Base-by-base conservation (phyloP, 768 basidiomycete species). In the Tylopilus plumbeoviolaceoides region DNA sequence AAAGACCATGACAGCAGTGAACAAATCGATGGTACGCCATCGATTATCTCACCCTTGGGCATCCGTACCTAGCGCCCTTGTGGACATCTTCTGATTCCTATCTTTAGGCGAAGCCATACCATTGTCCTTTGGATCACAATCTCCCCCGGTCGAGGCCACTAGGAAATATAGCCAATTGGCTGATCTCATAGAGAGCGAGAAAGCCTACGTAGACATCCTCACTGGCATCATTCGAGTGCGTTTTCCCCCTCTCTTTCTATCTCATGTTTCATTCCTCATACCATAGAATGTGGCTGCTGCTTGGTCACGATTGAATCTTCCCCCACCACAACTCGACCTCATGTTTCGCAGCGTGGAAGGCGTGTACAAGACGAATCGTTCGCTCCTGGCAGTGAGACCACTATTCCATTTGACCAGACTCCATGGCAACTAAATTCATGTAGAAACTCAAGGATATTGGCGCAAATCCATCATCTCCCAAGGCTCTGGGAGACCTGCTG, bases 361-460 rank as follows among this genome's bases (percentile, higher is more conserved):
- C 21, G 83, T 98, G 18, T 99, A 94, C 76, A 89, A 92, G 69
- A 89, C 91, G 20, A 98, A 94, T 72, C 84, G 93, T 51, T 70
- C 77, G 1, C 78, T 99, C 55, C 80, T 91, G 50, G 74, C 78
- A 44, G 94, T 95, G 55, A 50, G 60, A 47, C 28, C 36, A 21
- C 3, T 17, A 4, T 42, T 47, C 39, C 30, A 42, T 15, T 12
- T 7, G 23, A 38, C 50, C 17, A 30, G 28, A 15, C 39, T 25
- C 40, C 49, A 23, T 43, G n/a, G 15, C 47, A 9, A 44, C 57
- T 57, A 59, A 65, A 47, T 56, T 48, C 53, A 55, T 51, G 30
- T 69, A 97, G 95, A 90, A 89, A 83, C 75, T 98, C 50, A 93
- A 89, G 70, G 94, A 95, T 54, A 93, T 98, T 56, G 95, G 93